These are phyloP conservation scores for Hansfordia pulvinata DNA, from an alignment of 2,329 filamentous ascomycete species.

Conservation along the genomic window DNA sequence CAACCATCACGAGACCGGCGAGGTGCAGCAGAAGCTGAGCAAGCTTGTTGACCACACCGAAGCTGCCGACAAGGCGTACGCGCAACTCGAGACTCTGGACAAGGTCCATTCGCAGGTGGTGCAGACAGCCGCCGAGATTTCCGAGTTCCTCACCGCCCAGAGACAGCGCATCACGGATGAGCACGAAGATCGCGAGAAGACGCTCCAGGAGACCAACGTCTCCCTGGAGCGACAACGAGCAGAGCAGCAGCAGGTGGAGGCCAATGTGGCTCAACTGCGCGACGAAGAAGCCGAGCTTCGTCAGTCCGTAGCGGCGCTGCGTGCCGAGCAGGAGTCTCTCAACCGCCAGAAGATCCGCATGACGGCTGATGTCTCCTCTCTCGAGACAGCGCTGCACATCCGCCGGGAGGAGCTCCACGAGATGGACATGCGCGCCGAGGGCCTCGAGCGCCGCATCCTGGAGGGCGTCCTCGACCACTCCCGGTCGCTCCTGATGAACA, in stretches of 20 bases:
- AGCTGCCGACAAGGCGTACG: conserved; percentile 53
- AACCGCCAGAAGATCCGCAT: conserved; percentile 66
- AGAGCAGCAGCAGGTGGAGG: conserved; percentile 49
- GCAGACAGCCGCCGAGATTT: conserved; percentile 71
- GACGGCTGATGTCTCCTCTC: conserved; percentile 72
- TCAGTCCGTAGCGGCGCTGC: conserved; percentile 42
- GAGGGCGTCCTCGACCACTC: conserved; percentile 96
- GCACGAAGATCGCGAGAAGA: conserved; percentile 64
- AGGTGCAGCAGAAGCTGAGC: conserved; percentile 22
- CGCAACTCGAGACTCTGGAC: conserved; percentile 71
- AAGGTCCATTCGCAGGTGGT: conserved; percentile 82
- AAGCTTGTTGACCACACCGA: conserved; percentile 49
- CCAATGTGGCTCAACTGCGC: conserved; percentile 34
- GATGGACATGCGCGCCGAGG: conserved; percentile 83
- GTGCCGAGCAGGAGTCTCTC: conserved; percentile 61
- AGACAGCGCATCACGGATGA: conserved; percentile 63
- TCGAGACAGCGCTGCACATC: conserved; percentile 81
- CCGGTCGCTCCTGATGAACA: conserved; percentile 70
- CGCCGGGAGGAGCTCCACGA: conserved; percentile 81
- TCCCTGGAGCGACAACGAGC: conserved; percentile 63
- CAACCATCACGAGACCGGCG: conserved; percentile 3
- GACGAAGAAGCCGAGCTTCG: conserved; percentile 40
- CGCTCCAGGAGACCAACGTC: conserved; percentile 64
- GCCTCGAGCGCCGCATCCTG: conserved; percentile 79
- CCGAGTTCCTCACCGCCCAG: conserved; percentile 67